These are phyloP conservation scores for Ilyonectria destructans DNA, from an alignment of 2,329 filamentous ascomycete genomes.

Conservation along the genomic window DNA sequence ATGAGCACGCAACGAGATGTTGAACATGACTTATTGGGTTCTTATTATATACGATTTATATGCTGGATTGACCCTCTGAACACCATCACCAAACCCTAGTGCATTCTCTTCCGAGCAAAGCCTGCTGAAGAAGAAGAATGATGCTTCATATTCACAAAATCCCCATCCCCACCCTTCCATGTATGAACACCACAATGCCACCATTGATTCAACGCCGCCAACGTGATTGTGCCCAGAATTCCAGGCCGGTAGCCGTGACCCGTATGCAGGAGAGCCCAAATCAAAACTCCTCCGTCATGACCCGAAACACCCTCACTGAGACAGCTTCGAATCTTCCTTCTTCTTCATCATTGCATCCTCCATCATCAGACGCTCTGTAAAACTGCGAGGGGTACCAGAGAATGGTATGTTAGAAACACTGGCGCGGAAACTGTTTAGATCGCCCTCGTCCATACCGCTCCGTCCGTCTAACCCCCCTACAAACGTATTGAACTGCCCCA, in stretches of 20 bases:
- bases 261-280: conserved; percentile 41
- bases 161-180: conserved; percentile 29
- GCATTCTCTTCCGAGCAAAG: conserved; percentile 32
- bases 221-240: conserved; percentile 45
- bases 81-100: conserved; percentile 23
- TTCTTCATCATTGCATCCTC: conserved; percentile 60
- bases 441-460: conserved; percentile 64
- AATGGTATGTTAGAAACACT: conserved; percentile 59
- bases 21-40: conserved; percentile 9
- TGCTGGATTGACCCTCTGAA: conserved; percentile 25
- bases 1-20: not conserved
- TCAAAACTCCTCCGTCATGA: conserved; percentile 44
- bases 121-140: conserved; percentile 21
- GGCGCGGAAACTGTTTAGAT: conserved; percentile 62
- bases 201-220: conserved; percentile 50
- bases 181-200: conserved; percentile 43
- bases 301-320: conserved; percentile 37
- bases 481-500: conserved; percentile 67
- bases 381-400: conserved; percentile 62
- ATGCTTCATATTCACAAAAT: conserved; percentile 27
- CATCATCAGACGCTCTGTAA: conserved; percentile 66
- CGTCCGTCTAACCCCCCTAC: conserved; percentile 70
- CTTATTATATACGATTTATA: conserved; percentile 27
- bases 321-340: conserved; percentile 37
- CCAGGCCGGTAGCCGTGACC: conserved; percentile 40